Evolutionary conservation across 352 stramenopile genomes (phyloP).

Genomic region (Aphanomyces astaci): DNA sequence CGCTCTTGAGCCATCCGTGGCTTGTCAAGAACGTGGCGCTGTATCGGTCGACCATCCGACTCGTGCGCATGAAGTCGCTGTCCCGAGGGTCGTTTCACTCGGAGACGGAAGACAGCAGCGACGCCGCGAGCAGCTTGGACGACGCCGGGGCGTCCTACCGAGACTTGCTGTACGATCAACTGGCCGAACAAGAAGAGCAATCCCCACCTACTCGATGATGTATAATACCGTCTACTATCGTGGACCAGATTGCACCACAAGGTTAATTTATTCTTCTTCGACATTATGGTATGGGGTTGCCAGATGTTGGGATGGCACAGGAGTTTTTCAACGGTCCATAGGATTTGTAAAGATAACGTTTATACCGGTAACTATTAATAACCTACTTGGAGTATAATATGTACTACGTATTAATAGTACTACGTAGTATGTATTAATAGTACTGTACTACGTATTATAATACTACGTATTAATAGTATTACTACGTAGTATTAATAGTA

Average conservation of each 20-base stretch:
- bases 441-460: no score
- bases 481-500: no score
- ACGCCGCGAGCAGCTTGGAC: constrained; percentile 42
- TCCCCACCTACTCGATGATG: background rate
- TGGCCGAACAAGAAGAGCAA: background rate
- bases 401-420: no score
- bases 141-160: constrained; percentile 13
- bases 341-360: background rate
- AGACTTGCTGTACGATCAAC: constrained; percentile 13
- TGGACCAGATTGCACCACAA: no score
- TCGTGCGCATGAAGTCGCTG: background rate
- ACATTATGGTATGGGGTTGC: no score
- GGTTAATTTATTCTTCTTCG: no score
- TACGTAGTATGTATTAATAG: no score
- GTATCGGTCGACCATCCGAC: background rate
- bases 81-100: background rate
- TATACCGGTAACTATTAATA: background rate
- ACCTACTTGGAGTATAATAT: no score
- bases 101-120: background rate
- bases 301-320: no score
- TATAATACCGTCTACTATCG: no score
- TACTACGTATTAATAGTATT: no score
- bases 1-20: constrained; percentile 58
- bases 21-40: constrained; percentile 25
- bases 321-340: no score